Evolutionary conservation across 768 basidiomycete genomes (phyloP), one percentile per base, ranked within the genome.

Genomic region (Cyclocybe cylindracea): DNA sequence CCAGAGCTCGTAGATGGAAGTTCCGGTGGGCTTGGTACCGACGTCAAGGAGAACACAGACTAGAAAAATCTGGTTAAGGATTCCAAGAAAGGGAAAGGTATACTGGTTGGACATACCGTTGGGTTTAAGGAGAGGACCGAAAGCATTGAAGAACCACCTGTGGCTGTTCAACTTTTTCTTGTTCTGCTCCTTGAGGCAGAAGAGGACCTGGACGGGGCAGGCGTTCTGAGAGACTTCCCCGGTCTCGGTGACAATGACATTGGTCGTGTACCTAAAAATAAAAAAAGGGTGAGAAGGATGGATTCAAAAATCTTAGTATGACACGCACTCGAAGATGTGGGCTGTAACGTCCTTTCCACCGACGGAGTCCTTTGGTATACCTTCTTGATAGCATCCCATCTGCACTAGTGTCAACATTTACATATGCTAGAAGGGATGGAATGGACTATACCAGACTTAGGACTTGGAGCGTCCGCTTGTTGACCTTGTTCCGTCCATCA

Each of bases 81-180:
- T 29, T 38, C 16, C 43, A 56, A 29, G 29, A 13, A 32, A n/a
- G 35, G 32, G 14, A 47, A 52, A 58, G 18, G 43, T 29, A 44
- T 7, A 29, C 18, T 24, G 54, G 9, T 39, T 36, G 7, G 14
- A 51, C 72, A 33, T 45, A 86, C 89, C 88, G 61, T 94, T 92
- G 36, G 94, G 88, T 55, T 86, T 83, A 61, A 96, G 80, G 50
- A 95, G 75, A 19, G 94, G 91, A 16, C 91, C 90, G 57, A 96
- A 91, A 0, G 91, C 94, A 63, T 97, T 97, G 80, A 97, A 96
- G 78, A 96, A 96, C 94, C 94, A 97, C 14, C 94, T 82, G 63
- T 97, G 94, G 60, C 88, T 90, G 75, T 96, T 96, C 61, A 96
- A 78, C 68, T 97, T 96, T 79, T 96, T 95, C 78, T 94, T 94